Evolutionary conservation across 2,329 filamentous ascomycete species (phyloP), one percentile per base, ranked within the genome.

Genomic region (Polytolypa hystricis): DNA sequence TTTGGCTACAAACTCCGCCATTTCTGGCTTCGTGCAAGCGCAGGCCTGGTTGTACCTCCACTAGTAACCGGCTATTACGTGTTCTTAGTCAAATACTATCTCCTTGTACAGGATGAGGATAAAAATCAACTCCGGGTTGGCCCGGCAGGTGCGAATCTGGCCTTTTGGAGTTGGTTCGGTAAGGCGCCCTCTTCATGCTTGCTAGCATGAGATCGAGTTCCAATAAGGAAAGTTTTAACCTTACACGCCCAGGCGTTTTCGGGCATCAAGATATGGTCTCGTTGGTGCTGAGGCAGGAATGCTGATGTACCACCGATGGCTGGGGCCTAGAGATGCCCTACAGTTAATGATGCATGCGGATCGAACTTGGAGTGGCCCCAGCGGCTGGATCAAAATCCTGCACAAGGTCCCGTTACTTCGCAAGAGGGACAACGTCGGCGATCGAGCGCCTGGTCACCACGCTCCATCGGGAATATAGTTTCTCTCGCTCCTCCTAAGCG

Each of bases 271-370:
- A 12, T 35, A 35, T 28, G 32, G 32, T 11, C 32, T 35, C 9
- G 16, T 27, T 7, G 23, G 32, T 12, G 16, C 21, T 11, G 32
- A 35, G 21, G 32, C 32, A 12, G 32, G 20, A 35, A 35, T 35
- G 12, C 14, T 35, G 32, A 35, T 35, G 32, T 27, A 27, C 15
- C 17, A 17, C 23, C 32, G 9, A 26, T 18, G 18, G 5, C 21
- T 35, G 14, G 32, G 12, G 7, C 23, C 23, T 12, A 25, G 16
- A 10, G 11, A 35, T 12, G 32, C 21, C 4, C 20, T 35, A 11
- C 32, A 35, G 16, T 16, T 35, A 3, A 35, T 35, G 32, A 35
- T 35, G 32, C 21, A 35, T 27, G 32, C 32, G 9, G 32, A 35
- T n/a, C 20, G 23, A n/a, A 35, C 32, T 7, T 35, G 32, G 21